Evolutionary conservation across 805 yeast species (phyloP).

Genomic region (Saccharomyces mikatae): DNA sequence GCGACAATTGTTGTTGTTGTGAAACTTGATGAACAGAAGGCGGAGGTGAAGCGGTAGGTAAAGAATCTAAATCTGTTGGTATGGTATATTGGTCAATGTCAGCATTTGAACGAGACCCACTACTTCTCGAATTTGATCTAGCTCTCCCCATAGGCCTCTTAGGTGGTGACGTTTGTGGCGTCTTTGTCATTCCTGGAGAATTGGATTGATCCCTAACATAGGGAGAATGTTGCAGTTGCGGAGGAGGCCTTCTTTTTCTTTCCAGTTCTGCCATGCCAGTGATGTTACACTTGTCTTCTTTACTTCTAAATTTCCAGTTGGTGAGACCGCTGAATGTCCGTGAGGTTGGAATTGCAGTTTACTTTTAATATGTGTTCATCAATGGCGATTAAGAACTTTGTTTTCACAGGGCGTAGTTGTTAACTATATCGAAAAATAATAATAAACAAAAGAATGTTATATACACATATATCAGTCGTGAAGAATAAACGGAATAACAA

Average conservation of each 20-base stretch:
- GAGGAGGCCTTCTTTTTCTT: conserved; percentile 11
- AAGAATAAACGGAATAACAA: not conserved
- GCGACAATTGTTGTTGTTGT: conserved; percentile 1
- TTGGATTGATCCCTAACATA: conserved; percentile 1
- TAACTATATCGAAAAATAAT: not conserved
- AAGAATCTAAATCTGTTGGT: not conserved
- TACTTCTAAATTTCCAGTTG: not conserved
- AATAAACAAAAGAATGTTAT: not conserved
- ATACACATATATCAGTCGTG: not conserved
- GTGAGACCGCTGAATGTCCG: not conserved
- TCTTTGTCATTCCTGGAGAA: not conserved
- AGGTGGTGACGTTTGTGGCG: not conserved
- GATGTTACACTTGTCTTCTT: not conserved
- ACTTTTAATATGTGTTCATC: not conserved
- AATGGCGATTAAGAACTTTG: not conserved
- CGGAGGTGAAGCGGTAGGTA: not conserved
- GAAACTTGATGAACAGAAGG: not conserved
- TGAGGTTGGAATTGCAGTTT: not conserved
- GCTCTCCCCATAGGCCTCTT: conserved; percentile 12
- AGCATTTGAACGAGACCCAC: conserved; percentile 13
- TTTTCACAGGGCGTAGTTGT: not conserved
- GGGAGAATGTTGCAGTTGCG: conserved; percentile 6
- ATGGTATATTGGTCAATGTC: conserved; percentile 7
- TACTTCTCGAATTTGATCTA: conserved; percentile 26
- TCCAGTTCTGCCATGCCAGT: conserved; percentile 11